Evolutionary conservation across 2,329 filamentous ascomycete genomes (phyloP).

Genomic region (Moelleriella libera): DNA sequence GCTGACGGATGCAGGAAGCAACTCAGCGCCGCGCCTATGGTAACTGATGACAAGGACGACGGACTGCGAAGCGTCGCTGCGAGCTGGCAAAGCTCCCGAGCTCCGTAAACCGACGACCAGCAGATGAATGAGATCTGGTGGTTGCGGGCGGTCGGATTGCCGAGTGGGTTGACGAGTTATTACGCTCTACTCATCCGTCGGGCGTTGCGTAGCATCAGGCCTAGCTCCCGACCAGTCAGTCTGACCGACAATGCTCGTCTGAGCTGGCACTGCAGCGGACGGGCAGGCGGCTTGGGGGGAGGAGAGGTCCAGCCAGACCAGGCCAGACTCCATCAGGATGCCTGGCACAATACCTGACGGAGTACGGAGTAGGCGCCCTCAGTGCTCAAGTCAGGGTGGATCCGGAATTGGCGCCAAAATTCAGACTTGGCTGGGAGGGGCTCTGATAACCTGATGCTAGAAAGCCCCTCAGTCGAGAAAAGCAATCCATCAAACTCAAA

Average conservation of each 20-base stretch:
- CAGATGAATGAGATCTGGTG: neutral
- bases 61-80: slow-evolving; percentile 2
- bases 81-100: slow-evolving; percentile 4
- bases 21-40: neutral
- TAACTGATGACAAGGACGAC: neutral
- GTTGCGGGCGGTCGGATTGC: neutral
- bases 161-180: neutral
- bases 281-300: too few species aligned
- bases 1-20: slow-evolving; percentile 4
- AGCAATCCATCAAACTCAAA: neutral
- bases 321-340: too few species aligned
- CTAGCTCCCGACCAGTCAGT: too few species aligned
- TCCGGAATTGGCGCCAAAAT: neutral
- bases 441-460: neutral
- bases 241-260: too few species aligned
- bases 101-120: neutral
- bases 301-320: too few species aligned
- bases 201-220: too few species aligned
- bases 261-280: too few species aligned
- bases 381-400: neutral
- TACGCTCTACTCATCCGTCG: neutral
- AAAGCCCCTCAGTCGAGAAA: neutral
- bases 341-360: too few species aligned
- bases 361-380: too few species aligned
- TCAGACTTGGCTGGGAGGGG: neutral